Base-by-base conservation (phyloP, 2,329 filamentous ascomycete species). In the Aspergillus flavus region DNA sequence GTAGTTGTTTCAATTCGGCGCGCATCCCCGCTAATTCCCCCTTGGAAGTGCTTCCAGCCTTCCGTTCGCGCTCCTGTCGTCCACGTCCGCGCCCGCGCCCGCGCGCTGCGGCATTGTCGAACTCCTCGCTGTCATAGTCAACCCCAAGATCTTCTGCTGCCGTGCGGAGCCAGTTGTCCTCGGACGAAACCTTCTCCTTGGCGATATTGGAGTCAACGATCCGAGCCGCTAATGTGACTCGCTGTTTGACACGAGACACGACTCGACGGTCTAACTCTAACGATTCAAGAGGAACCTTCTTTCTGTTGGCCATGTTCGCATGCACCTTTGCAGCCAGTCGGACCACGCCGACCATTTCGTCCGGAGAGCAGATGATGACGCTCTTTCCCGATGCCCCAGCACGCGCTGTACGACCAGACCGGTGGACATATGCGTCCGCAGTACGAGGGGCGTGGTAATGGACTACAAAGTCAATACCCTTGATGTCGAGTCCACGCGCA, bases 381-480 rank as follows among this genome's bases (percentile, higher is more conserved):
- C 92, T 96, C 41, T 91, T 86, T 43, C 95, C 95, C 0, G 85
- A 87, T 14, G 87, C 87, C 23, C 89, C 86, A 3, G 91, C 94
- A 73, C 95, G 92, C 2, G 95, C 95, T 1, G 95, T 98, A 68
- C 95, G 91, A 14, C 95, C 95, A 1, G 95, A 97, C 28, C 95
- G 89, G 75, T 99, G 95, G 16, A 99, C 94, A 74, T 99, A 99
- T 55, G 91, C 91, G 76, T 98, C 94, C 39, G 95, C 95, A 1
- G 93, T 85, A 62, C 94, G 91, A 1, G 95, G 95, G 0, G 97
- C 89, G 77, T 99, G 94, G 80, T 99, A 99, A 79, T 99, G 95
- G 21, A 99, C 82, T 19, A 99, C 91, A 16, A 96, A 85, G 70
- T 97, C 91, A 54, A 98, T 93, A 39, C 89, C 88, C 53, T 92